These are phyloP conservation scores for Artemisia tridentata DNA, from an alignment of 129 eudicot species.

Conservation along the genomic window DNA sequence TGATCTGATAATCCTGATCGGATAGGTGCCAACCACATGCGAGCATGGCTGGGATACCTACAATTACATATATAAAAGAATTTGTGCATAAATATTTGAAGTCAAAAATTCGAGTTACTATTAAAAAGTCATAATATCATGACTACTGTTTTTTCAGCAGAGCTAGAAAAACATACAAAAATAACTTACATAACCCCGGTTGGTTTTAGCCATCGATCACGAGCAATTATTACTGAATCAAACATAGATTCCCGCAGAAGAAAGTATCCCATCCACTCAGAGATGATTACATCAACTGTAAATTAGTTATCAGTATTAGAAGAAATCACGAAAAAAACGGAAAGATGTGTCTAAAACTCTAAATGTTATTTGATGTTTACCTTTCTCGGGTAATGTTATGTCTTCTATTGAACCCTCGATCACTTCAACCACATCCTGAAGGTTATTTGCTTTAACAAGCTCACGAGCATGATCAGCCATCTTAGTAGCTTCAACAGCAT, in stretches of 20 bases:
- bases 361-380: slow-evolving; percentile 27
- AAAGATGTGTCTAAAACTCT: neutral
- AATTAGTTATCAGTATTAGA: slow-evolving; percentile 6
- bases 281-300: slow-evolving; percentile 95
- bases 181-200: slow-evolving; percentile 83
- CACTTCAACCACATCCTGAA: slow-evolving; percentile 76
- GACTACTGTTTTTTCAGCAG: neutral
- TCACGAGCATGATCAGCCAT: slow-evolving; percentile 85
- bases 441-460: slow-evolving; percentile 74
- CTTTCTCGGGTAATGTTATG: slow-evolving; percentile 77
- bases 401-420: slow-evolving; percentile 95
- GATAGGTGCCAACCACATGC: slow-evolving; percentile 96
- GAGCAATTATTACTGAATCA: slow-evolving; percentile 93
- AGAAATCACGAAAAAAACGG: neutral
- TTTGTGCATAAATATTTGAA: neutral
- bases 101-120: neutral
- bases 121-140: no score
- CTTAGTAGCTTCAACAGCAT: slow-evolving; percentile 97
- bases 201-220: slow-evolving; percentile 97
- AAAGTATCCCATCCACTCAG: slow-evolving; percentile 99
- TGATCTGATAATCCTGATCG: slow-evolving; percentile 74
- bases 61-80: slow-evolving; percentile 12
- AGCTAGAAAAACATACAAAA: neutral
- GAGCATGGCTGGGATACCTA: slow-evolving; percentile 99
- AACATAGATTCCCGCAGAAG: slow-evolving; percentile 99